Percentiles rank a stretch among this genome's conserved stretches.
phyloP scores from a whole-genome alignment of 2,329 filamentous ascomycete genomes.

The Beauveria sp. region DNA sequence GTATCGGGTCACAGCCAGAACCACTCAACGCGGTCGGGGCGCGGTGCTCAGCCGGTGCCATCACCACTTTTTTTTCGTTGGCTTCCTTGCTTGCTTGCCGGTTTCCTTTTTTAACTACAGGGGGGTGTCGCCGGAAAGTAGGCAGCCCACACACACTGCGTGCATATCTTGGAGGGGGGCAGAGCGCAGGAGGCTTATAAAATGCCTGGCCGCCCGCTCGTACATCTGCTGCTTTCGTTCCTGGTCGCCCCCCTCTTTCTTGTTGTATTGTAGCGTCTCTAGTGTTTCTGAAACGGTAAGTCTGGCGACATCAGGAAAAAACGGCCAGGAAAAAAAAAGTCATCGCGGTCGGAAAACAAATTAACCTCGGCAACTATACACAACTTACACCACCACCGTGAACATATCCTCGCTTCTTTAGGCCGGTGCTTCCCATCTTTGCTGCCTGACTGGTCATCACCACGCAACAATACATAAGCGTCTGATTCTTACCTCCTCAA shows the following conservation, averaged over 20 bases:
- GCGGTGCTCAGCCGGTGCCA: background rate
- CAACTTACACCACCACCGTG: background rate
- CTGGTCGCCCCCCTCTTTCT: background rate
- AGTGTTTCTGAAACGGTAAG: background rate
- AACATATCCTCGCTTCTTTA: background rate
- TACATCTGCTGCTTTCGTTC: background rate
- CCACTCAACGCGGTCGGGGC: constrained; percentile 6
- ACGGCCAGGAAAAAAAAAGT: background rate
- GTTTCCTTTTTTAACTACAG: background rate
- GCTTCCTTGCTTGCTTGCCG: background rate
- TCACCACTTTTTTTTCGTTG: constrained; percentile 5
- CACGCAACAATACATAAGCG: background rate
- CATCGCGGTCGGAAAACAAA: background rate
- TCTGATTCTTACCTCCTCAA: background rate
- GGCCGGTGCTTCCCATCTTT: background rate
- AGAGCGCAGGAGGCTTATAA: background rate
- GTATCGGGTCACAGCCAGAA: background rate
- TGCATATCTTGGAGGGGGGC: background rate
- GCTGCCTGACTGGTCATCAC: background rate
- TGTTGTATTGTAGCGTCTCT: background rate
- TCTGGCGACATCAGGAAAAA: background rate
- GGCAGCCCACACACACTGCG: constrained; percentile 3
- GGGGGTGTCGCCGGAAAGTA: background rate
- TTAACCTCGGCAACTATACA: background rate
- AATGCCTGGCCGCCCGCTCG: background rate